Evolutionary conservation across 805 yeast genomes (phyloP), one percentile per base, ranked within the genome.

Genomic region (Sugiyamaella americana): DNA sequence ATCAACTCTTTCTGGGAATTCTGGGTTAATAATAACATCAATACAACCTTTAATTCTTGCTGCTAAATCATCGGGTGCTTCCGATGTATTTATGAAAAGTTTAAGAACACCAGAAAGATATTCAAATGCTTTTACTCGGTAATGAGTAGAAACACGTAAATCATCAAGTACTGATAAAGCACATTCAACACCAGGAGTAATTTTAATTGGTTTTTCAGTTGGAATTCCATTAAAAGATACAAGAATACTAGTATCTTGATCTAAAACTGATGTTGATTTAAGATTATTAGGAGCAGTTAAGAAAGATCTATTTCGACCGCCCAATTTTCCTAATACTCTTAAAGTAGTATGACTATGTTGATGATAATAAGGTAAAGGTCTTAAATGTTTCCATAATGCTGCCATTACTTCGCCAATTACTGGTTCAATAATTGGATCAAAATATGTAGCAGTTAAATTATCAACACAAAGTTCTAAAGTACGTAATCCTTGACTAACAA

Each of bases 371-470:
- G 99, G 98, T 30, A 89, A 75, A 1, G 99, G 98, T 58, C 81
- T 81, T 54, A 93, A 66, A 56, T 91, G 93, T 51, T 78, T 82
- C 91, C 96, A 93, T 29, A 93, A 70, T 0, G 97, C 95, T 34
- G 83, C 81, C 87, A 89, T 85, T 1, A 94, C 88, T 56, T 93
- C 97, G 50, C 86, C 94, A 45, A 91, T 81, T 1, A 89, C 97
- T 0, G 99, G 98, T 59, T 89, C 97, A 50, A 93, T 81, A 61
- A 93, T 89, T 2, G 98, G 98, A 58, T 93, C 98, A 64, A 93
- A 88, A 63, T 89, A 93, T 54, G 89, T 95, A 0, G 98, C 95
- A 0, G 98, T 94, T 51, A 93, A 66, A 58, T 94, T 93, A 59
- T 93, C 99, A 20, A 93, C 96, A 61, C 98, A 93, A 4, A 93